Conservation (phyloP, 768 basidiomycete genomes). For the Lactarius sanguifluus region DNA sequence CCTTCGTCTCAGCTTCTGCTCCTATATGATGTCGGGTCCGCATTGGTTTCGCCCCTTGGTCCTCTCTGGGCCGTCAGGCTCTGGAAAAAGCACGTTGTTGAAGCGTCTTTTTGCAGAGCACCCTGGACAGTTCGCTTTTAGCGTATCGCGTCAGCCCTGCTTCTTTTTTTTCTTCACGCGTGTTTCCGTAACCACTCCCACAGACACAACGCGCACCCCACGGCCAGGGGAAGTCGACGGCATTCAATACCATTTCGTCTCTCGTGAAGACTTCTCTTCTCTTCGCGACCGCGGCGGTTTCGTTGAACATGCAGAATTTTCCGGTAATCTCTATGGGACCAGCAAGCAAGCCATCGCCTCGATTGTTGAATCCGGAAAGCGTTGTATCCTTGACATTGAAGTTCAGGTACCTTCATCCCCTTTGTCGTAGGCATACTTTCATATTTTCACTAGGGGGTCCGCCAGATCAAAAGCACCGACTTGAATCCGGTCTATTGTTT, state of each 20-base stretch:
- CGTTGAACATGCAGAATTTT: constrained; percentile 94
- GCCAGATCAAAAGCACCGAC: constrained; percentile 80
- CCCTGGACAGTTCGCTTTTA: constrained; percentile 88
- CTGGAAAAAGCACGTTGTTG: constrained; percentile 92
- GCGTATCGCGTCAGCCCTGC: constrained; percentile 71
- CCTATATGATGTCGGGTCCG: constrained; percentile 33
- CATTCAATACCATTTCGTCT: constrained; percentile 84
- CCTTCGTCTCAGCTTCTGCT: background rate
- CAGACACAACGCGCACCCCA: constrained; percentile 88
- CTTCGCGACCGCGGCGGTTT: constrained; percentile 74
- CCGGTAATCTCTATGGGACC: constrained; percentile 91
- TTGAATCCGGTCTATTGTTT: constrained; percentile 89
- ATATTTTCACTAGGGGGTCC: constrained; percentile 66
- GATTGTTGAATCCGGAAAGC: constrained; percentile 64
- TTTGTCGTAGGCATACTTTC: constrained; percentile 8
- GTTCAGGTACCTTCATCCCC: constrained; percentile 63
- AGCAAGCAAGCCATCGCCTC: constrained; percentile 72
- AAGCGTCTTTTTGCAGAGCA: constrained; percentile 74
- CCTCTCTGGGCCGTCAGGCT: constrained; percentile 88
- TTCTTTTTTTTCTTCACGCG: constrained; percentile 4
- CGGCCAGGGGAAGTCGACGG: constrained; percentile 82
- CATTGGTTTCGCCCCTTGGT: constrained; percentile 74
- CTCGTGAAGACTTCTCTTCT: constrained; percentile 63
- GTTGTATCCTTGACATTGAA: constrained; percentile 95
- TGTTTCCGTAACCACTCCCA: constrained; percentile 19